Conservation (phyloP, 2,329 filamentous ascomycete species). For the Exophiala sp. region DNA sequence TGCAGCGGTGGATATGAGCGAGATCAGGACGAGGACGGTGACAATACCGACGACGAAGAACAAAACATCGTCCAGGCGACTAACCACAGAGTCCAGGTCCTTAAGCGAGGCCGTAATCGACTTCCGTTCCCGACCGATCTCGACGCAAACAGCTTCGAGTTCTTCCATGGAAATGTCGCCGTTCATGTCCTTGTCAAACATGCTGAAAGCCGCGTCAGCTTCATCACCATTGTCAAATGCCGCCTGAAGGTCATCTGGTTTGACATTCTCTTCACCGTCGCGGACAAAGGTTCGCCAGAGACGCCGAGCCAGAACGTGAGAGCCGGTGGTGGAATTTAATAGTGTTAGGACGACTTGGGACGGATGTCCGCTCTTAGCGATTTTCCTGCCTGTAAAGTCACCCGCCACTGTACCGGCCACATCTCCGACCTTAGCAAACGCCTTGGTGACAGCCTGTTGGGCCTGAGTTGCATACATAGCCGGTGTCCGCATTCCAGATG, state of each 20-base stretch:
- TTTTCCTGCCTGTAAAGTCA: constrained; percentile 77
- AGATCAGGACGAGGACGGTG: constrained; percentile 79
- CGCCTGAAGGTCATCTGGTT: constrained; percentile 70
- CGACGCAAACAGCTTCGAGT: constrained; percentile 86
- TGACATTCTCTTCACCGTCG: constrained; percentile 72
- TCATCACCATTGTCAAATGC: constrained; percentile 83
- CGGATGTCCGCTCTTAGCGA: constrained; percentile 69
- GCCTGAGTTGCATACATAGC: constrained; percentile 65
- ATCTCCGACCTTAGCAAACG: constrained; percentile 76
- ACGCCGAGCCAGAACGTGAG: constrained; percentile 80
- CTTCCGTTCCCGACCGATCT: constrained; percentile 91
- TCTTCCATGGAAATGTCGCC: constrained; percentile 96
- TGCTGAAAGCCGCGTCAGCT: constrained; percentile 79
- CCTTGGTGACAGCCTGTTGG: constrained; percentile 70
- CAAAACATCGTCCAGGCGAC: constrained; percentile 84
- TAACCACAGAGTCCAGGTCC: constrained; percentile 88
- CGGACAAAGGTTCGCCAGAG: constrained; percentile 81
- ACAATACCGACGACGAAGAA: constrained; percentile 81
- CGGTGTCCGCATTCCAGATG: constrained; percentile 68
- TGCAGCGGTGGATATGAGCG: constrained; percentile 85
- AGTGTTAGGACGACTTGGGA: constrained; percentile 80
- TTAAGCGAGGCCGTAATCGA: constrained; percentile 92
- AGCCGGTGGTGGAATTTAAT: constrained; percentile 66
- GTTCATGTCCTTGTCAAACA: constrained; percentile 96
- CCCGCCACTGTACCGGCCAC: constrained; percentile 82